A percentile compares a stretch with the other conserved stretches of the same genome.
Conservation (phyloP, 768 basidiomycete species). For the Mycena galopus region DNA sequence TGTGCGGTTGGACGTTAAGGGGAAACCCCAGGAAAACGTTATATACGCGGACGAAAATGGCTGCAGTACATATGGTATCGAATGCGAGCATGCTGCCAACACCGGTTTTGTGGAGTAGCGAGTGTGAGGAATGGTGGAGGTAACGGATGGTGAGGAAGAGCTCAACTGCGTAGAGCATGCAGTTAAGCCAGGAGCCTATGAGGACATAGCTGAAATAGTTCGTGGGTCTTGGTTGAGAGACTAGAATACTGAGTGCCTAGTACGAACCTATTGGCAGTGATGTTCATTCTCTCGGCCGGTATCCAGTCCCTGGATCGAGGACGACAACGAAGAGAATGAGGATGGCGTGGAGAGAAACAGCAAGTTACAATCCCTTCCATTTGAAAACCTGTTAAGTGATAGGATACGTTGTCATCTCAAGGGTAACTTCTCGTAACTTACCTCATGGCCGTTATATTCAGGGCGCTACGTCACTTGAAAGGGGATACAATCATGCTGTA, state of each 20-base stretch:
- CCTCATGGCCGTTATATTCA: background rate
- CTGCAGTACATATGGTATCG: slow-evolving; percentile 13
- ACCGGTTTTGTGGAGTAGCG: slow-evolving; percentile 14
- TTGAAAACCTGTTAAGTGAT: background rate
- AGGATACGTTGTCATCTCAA: slow-evolving; percentile 7
- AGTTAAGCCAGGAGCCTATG: slow-evolving; percentile 15
- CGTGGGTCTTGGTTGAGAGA: slow-evolving; percentile 2
- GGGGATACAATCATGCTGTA: no score
- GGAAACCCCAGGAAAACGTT: slow-evolving; percentile 5
- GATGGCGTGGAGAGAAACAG: slow-evolving; percentile 2
- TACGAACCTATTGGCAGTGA: slow-evolving; percentile 9
- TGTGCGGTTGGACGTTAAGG: background rate
- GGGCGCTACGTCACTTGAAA: slow-evolving; percentile 1
- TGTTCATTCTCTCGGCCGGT: slow-evolving; percentile 12
- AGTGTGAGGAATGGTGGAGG: slow-evolving; percentile 1
- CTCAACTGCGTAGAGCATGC: slow-evolving; percentile 16
- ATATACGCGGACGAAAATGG: slow-evolving; percentile 6
- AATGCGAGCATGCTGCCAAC: slow-evolving; percentile 3
- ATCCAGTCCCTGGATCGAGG: slow-evolving; percentile 2
- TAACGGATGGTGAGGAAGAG: slow-evolving; percentile 8
- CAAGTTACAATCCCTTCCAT: background rate
- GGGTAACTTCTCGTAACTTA: slow-evolving; percentile 5
- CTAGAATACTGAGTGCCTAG: slow-evolving; percentile 2
- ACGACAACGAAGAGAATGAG: slow-evolving; percentile 5
- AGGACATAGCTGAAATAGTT: slow-evolving; percentile 10